Evolutionary conservation across 2,329 filamentous ascomycete species (phyloP).

Genomic region (Sordariomycetes sp.): DNA sequence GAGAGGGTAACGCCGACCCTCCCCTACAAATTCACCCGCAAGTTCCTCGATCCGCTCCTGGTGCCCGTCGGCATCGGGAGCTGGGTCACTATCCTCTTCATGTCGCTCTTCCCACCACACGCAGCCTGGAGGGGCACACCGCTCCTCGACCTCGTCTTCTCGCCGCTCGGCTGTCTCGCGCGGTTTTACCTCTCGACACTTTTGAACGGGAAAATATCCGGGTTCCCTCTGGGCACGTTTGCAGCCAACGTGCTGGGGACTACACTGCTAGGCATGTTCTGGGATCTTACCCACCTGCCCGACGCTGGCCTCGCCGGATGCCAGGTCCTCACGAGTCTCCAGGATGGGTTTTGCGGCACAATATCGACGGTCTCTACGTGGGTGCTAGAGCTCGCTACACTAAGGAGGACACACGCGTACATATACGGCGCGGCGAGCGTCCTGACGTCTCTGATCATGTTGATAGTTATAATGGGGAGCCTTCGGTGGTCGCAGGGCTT

Average conservation of each 20-base stretch:
- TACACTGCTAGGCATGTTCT: constrained; percentile 59
- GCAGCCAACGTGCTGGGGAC: constrained; percentile 69
- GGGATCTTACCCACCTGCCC: constrained; percentile 60
- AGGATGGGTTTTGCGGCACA: constrained; percentile 56
- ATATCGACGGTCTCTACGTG: constrained; percentile 56
- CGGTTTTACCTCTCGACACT: constrained; percentile 60
- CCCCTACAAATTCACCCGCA: constrained; percentile 40
- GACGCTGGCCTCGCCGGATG: constrained; percentile 46
- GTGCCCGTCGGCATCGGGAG: constrained; percentile 55
- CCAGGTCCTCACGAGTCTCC: constrained; percentile 52
- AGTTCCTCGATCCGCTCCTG: constrained; percentile 47
- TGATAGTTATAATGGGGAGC: constrained; percentile 64
- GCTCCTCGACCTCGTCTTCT: constrained; percentile 68
- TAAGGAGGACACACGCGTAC: constrained; percentile 46
- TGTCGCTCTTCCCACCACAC: constrained; percentile 60
- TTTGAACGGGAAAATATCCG: constrained; percentile 53
- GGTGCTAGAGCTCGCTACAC: constrained; percentile 43
- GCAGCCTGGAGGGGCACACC: constrained; percentile 64
- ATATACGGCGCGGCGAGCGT: constrained; percentile 54
- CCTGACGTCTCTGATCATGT: constrained; percentile 36
- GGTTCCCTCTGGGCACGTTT: constrained; percentile 82
- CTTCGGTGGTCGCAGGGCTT: constrained; percentile 57
- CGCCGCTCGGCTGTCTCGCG: constrained; percentile 63
- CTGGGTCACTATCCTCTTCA: constrained; percentile 66
- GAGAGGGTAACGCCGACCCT: constrained; percentile 46